Evolutionary conservation across 2,329 filamentous ascomycete genomes (phyloP), one percentile per base, ranked within the genome.

Genomic region (Chaetothyriales sp.): DNA sequence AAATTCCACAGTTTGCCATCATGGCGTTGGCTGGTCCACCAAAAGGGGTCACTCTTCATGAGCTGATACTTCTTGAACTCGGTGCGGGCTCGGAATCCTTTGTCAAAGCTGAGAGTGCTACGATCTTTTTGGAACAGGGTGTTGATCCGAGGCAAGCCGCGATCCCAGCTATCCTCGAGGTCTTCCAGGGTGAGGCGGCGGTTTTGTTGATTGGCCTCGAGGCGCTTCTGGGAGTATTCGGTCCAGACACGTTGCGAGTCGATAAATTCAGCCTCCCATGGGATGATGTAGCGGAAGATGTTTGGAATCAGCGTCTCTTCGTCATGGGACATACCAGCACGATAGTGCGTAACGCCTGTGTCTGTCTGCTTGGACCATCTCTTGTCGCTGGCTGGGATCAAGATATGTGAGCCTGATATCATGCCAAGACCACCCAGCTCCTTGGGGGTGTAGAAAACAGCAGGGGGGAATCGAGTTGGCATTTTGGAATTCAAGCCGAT

Each of bases 211-310:
- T 95, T 94, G 18, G 92, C 94, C 66, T 98, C 92, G 58, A 94
- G 77, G 46, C 92, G 84, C 75, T 98, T 98, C 71, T 98, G 92
- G 0, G 90, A 95, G 65, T 98, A 98, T 63, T 98, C 92, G 22
- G 92, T 97, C 92, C 92, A 98, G 1, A 98, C 92, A 61, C 94
- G 84, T 67, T 98, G 94, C 3, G 92, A 98, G 66, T 98, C 94
- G 60, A 97, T 94, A 69, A 98, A 98, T 67, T 98, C 92, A 1
- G 90, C 87, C 67, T 98, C 92, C 92, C 92, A 98, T 0, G 92
- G 90, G 58, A 97, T 95, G 66, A 98, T 97, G 70, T 98, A 98
- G 54, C 92, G 83, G 82, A 97, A 97, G 62, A 98, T 98, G 66
- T 98, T 97, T 8, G 92, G 92, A 54, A 98, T 98, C 50, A 98